Base-by-base conservation (phyloP, 2,329 filamentous ascomycete genomes). In the Colletotrichum eleusines region DNA sequence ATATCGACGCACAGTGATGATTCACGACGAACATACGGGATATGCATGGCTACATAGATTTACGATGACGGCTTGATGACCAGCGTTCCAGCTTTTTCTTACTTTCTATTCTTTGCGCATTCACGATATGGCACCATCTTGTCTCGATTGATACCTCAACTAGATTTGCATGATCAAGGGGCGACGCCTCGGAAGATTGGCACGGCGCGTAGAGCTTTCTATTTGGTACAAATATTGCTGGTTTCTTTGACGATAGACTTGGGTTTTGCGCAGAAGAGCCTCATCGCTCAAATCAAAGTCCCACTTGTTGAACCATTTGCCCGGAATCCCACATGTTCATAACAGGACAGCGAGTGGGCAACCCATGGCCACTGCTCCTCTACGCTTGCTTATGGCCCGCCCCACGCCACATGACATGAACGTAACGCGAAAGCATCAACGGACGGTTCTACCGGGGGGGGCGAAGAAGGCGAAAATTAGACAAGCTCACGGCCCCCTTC, bases 271-370 rank as follows among this genome's bases (percentile, higher is more conserved):
- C 51, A 42, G 59, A 71, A 48, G 69, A 69, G 69, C 69, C 58
- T 63, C 69, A 59, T 53, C 28, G 69, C 58, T 69, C 69, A 54
- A 61, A 71, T 55, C 51, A 69, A 50, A 59, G 46, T 40, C 38
- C 11, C 14, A n/a, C 31, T 12, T 40, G 18, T 2, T 55, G 53
- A 48, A 50, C 3, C 23, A n/a, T n/a, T 8, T 38, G 16, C 33
- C n/a, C 9, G 5, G 1, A 9, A 38, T 20, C 16, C 23, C 16
- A 26, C 23, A 12, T 23, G 20, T 11, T 38, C 12, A 2, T 6
- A 50, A 38, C n/a, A 18, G 50, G 44, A 14, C 5, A 62, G 38
- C 12, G 2, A 8, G 46, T 18, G 9, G 7, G 26, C 16, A 11
- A 6, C 5, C 14, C 33, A 18, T 28, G 2, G 5, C 46, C 28